These are phyloP conservation scores for Aphanoascus verrucosus DNA, from an alignment of 2,329 filamentous ascomycete species.

Conservation along the genomic window DNA sequence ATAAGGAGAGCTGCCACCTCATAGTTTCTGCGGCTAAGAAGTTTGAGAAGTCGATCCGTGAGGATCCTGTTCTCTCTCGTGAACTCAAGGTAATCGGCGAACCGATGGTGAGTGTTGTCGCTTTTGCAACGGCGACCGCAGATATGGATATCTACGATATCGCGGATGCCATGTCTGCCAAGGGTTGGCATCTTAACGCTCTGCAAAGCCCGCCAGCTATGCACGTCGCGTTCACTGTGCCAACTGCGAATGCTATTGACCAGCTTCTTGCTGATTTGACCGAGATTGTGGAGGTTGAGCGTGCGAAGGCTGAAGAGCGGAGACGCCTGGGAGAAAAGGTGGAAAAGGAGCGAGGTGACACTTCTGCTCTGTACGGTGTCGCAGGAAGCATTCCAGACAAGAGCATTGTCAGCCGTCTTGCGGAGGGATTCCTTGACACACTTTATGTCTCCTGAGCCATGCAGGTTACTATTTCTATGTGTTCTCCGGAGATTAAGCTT, in stretches of 20 bases:
- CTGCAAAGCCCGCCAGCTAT: slow-evolving; percentile 85
- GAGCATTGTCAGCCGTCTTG: slow-evolving; percentile 82
- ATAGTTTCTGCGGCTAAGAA: slow-evolving; percentile 83
- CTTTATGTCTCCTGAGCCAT: slow-evolving; percentile 47
- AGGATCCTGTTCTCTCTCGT: slow-evolving; percentile 54
- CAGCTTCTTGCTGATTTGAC: slow-evolving; percentile 61
- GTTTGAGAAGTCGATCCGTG: slow-evolving; percentile 62
- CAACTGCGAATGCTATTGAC: slow-evolving; percentile 71
- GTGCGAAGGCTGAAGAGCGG: slow-evolving; percentile 67
- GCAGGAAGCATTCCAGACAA: slow-evolving; percentile 93
- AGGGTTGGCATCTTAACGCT: slow-evolving; percentile 93
- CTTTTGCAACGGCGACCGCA: slow-evolving; percentile 61
- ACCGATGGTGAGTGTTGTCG: slow-evolving; percentile 80
- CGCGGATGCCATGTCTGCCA: slow-evolving; percentile 71
- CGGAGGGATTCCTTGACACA: slow-evolving; percentile 82
- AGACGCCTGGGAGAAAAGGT: slow-evolving; percentile 48
- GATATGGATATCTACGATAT: slow-evolving; percentile 88
- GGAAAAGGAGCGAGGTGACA: slow-evolving; percentile 50
- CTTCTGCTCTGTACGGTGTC: slow-evolving; percentile 85
- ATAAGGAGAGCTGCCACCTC: slow-evolving; percentile 72
- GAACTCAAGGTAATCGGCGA: slow-evolving; percentile 74
- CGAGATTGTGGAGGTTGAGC: slow-evolving; percentile 52
- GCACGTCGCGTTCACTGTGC: slow-evolving; percentile 85
- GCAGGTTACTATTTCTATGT: slow-evolving; percentile 7
- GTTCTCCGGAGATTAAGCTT: neutral